Base-by-base conservation (phyloP, 2,329 filamentous ascomycete species). In the Fusarium siculi region DNA sequence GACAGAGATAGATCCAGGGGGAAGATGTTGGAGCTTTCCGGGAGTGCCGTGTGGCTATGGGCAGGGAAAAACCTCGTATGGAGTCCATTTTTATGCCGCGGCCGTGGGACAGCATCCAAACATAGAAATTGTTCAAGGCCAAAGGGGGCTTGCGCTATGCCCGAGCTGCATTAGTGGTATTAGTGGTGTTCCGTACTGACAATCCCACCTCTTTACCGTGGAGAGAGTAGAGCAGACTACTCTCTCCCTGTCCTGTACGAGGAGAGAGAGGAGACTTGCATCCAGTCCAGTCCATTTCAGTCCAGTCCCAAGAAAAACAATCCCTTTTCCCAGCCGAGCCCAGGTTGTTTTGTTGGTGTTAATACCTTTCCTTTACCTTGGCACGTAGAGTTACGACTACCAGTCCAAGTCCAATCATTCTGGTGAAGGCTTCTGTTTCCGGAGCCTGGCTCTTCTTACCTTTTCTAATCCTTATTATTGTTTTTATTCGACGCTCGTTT, bases 401-500 rank as follows among this genome's bases (percentile, higher is more conserved):
- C 62, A 69, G 66, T 70, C 69, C 61, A 66, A 74, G 65, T 70
- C 71, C 63, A 65, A 74, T 68, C 47, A 62, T 54, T 36, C 52
- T 70, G 63, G 70, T 70, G 68, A 76, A 75, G 74, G 72, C 60
- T 63, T 73, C 64, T 66, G 63, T 63, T 68, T 63, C 54, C 63
- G 67, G 59, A 68, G 58, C 70, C 52, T 74, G 47, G 50, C 66
- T 61, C 68, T 63, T 68, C 68, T 50, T 60, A 50, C 47, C 36
- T 49, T 68, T 66, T 66, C 52, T 40, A 49, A 62, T 52, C 68
- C 42, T 67, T 67, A 47, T 49, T 49, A 52, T 64, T 66, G 46
- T 72, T 74, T 64, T 58, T 60, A 74, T 70, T 47, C 63, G 71
- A 78, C 77, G 55, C 68, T 78, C 77, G 77, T 78, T 78, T 71